Base-by-base conservation (phyloP, 805 yeast genomes). In the Candida maltosa region DNA sequence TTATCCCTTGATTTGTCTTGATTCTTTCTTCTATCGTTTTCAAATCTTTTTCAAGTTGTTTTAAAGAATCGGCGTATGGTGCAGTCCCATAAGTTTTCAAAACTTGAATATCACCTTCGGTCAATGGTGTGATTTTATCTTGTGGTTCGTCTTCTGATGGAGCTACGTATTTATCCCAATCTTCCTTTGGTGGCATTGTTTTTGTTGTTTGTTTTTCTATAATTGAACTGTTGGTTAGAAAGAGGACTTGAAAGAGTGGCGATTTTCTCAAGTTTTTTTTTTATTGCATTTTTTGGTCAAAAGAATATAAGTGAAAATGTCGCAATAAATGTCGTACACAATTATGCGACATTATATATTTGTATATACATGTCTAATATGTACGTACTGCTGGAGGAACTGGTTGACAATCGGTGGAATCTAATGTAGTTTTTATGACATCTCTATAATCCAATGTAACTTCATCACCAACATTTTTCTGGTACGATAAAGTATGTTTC, bases 361-460 rank as follows among this genome's bases (percentile, higher is more conserved):
- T 26, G 10, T 26, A 15, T 26, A 8, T 26, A 26, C 29, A 17
- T 26, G 14, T 18, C 48, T 80, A 91, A 65, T 91, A 91, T 44
- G 87, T 88, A 78, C 98, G 91, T 69, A 84, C 81, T 39, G 95
- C 93, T 40, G 97, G 97, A 48, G 97, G 97, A 45, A 91, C 96
- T 32, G 95, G 73, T 68, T 87, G 85, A 77, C 96, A 88, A 67
- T 91, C 97, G 44, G 65, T 70, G 67, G 79, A 94, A 67, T 93
- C 96, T 65, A 91, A 76, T 29, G 98, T 91, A 41, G 79, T 73
- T 49, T 72, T 70, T 53, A 86, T 77, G 50, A 93, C 97, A 39
- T 71, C 69, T 77, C 98, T 84, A 83, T 91, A 91, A 52, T 70
- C 80, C 66, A 91, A 78, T 38, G 61, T 69, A 35, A 87, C 87